Evolutionary conservation across 345 rosid genomes (phyloP), one percentile per base, ranked within the genome.

Genomic region (Gossypium turneri): DNA sequence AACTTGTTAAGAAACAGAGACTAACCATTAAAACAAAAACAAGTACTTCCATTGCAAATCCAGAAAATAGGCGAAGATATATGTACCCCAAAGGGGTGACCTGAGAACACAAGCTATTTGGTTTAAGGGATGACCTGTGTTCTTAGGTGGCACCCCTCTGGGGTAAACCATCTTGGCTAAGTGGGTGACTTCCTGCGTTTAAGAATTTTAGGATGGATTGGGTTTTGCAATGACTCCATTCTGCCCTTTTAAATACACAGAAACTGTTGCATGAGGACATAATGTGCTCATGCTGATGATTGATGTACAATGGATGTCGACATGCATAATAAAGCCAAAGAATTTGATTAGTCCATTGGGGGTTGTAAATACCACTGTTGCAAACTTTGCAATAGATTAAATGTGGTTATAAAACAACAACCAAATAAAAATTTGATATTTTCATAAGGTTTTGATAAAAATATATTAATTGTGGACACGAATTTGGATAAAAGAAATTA

Each of bases 81-180:
- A 70, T 52, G 73, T 17, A 29, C 47, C 61, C n/a, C 61, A 52
- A 52, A 69, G 61, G 60, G 73, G 73, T 70, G 73, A 70, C 73
- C 73, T 52, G 61, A 70, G 73, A 70, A 52, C 61, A 70, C 73
- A 70, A 17, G 25, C 9, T 29, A 13, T 10, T 27, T 22, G 24
- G 44, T 2, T 53, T 53, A 51, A 11, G 52, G 52, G 4, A 70
- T 4, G 47, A 0, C 73, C 45, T 70, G 61, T 52, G 73, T 52
- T 70, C 73, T 70, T 70, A 70, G 73, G 73, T n/a, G 4, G 61
- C 73, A 70, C 60, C 73, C 73, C 48, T 34, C 41, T 4, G 48
- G 48, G 61, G 16, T n/a, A 27, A 70, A 70, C 73, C 73, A 70
- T 70, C 73, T 47, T 34, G 41, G 41, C 41, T 34, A 34, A 34